Base-by-base conservation (phyloP, 2,329 filamentous ascomycete species). In the Trichoderma harzianum region DNA sequence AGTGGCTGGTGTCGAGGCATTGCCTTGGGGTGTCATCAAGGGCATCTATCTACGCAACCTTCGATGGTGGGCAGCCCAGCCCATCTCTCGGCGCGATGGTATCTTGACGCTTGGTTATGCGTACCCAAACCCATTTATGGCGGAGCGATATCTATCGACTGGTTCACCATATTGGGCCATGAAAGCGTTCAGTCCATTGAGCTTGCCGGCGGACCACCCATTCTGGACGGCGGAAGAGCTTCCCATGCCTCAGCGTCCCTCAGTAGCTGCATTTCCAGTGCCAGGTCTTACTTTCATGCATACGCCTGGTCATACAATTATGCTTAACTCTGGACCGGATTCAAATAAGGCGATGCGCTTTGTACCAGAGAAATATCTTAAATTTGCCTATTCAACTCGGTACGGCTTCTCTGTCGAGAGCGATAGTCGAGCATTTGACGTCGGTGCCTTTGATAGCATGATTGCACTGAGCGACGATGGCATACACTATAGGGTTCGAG, bases 21-120 rank as follows among this genome's bases (percentile, higher is more conserved):
- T 70, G 18, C 68, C 68, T 30, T 70, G 68, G 68, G 68, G 68
- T 11, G 68, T 70, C 21, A 70, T 70, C 60, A 70, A 70, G 60
- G 68, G 68, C 21, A 24, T 70, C n/a, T 70, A 65, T 65, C 60
- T 70, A 28, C 68, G 68, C 43, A 70, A 70, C 11, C 32, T 70
- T 10, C 68, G 68, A 28, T 70, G 68, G 68, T 70, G 68, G 68
- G 60, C 43, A 12, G 43, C 58, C 12, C 68, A 70, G 16, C 68
- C 68, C 14, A 14, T 70, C 26, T 64, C 68, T 7, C 47, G 68
- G 7, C 68, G 43, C 5, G 43, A 51, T 10, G 43, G 43, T 51
- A 51, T 51, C 43, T 21, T 51, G 43, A 51, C 43, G 10, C 43
- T 51, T 51, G 43, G 43, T 12, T 51, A 51, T 21, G 43, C n/a